Base-by-base conservation (phyloP, 1,284 basidiomycete genomes). In the Ceratobasidium sp. region DNA sequence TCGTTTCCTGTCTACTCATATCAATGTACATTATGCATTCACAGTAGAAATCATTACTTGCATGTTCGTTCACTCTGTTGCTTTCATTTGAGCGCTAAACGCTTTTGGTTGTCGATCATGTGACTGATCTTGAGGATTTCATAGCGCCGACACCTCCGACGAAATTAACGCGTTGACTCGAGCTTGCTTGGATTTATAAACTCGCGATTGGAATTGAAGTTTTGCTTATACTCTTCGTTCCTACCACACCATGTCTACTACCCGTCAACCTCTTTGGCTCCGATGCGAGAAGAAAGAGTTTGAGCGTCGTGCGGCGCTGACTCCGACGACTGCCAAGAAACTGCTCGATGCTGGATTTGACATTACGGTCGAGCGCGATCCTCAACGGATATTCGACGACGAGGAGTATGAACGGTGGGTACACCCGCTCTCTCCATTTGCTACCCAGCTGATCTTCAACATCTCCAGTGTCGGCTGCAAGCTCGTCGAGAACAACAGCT, bases 381-480 rank as follows among this genome's bases (percentile, higher is more conserved):
- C 94, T 77, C 96, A 99, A 86, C 89, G 98, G 80, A 98, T 98
- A 84, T 99, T 99, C 86, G 92, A 95, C 81, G 96, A 99, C 84
- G 87, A 89, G 71, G 97, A 99, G 86, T 99, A 94, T 83, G 94
- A 96, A 85, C 90, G 89, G 97, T 98, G 86, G 83, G 94, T 89
- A 75, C 14, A 18, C 1, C 55, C 38, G 46, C 48, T 27, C 44
- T 30, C 59, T 35, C 35, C 38, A 73, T 55, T 41, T 5, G 18
- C 64, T 65, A 55, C 44, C 55, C 64, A 62, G 67, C 78, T 74
- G 60, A 70, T 69, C n/a, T 30, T 30, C 38, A 38, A 16, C 20
- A 78, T 41, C 18, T 77, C 69, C 82, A 96, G 95, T 77, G 94
- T 94, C 73, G 97, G 97, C 10, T 98, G 96, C 87, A 93, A 89